phyloP scores from a whole-genome alignment of 345 rosid species.

The Physaria fendleri region DNA sequence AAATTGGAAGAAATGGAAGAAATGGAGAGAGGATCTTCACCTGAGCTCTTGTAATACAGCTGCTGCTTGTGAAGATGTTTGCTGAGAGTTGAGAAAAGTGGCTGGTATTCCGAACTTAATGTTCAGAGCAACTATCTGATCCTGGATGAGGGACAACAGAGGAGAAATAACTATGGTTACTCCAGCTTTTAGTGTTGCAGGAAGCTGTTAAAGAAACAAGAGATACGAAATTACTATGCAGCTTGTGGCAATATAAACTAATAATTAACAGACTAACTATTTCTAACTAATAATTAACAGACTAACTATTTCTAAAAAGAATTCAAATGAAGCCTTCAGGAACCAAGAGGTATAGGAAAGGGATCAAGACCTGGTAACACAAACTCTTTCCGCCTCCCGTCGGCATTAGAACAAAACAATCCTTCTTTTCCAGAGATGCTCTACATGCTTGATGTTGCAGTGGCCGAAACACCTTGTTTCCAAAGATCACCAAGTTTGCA shows the following conservation, averaged over 20 bases:
- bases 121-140: conserved; percentile 75
- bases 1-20: conserved; percentile 3
- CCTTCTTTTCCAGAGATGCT: conserved; percentile 59
- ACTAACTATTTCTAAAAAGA: conserved; percentile 2
- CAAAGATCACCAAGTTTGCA: conserved; percentile 81
- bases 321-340: neutral
- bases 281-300: no score
- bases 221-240: neutral
- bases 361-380: conserved; percentile 66
- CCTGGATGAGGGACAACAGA: conserved; percentile 81
- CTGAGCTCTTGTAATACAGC: conserved; percentile 78
- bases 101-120: conserved; percentile 80
- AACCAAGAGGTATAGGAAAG: conserved; percentile 8
- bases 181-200: conserved; percentile 78
- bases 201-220: conserved; percentile 46
- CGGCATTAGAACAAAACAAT: conserved; percentile 86
- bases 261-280: neutral
- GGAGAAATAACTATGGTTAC: conserved; percentile 87
- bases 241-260: neutral
- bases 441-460: conserved; percentile 80
- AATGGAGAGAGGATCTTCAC: conserved; percentile 29
- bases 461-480: conserved; percentile 57
- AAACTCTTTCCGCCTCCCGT: conserved; percentile 94
- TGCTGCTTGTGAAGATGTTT: conserved; percentile 69
- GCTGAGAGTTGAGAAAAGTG: conserved; percentile 85